These are phyloP conservation scores for Salix suchowensis DNA, from an alignment of 345 rosid genomes.

Conservation along the genomic window DNA sequence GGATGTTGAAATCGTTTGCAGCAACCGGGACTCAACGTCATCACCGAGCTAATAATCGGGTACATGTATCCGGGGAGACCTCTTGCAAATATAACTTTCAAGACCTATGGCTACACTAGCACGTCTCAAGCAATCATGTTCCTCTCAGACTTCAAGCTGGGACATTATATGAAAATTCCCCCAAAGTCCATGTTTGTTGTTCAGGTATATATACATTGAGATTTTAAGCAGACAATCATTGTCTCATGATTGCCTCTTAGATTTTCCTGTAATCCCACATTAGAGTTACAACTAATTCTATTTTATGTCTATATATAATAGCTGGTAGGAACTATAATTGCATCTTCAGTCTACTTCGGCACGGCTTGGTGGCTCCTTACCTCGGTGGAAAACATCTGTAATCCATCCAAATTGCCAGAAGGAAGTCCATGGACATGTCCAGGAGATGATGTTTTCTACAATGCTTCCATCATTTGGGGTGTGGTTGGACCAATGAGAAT, in stretches of 20 bases:
- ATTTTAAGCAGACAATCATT: too few species aligned
- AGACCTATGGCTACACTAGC: constrained; percentile 45
- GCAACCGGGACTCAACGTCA: constrained; percentile 44
- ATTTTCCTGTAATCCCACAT: background rate
- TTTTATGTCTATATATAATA: background rate
- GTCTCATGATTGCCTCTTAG: background rate
- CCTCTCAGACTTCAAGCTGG: constrained; percentile 50
- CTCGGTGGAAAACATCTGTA: constrained; percentile 36
- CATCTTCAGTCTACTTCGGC: constrained; percentile 42
- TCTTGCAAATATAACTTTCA: constrained; percentile 47
- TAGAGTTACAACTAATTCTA: background rate
- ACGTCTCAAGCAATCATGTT: constrained; percentile 42
- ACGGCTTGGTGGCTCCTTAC: constrained; percentile 54
- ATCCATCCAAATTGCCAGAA: constrained; percentile 24
- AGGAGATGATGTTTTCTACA: constrained; percentile 40
- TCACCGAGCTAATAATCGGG: constrained; percentile 50
- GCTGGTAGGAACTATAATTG: constrained; percentile 40
- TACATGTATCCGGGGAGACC: constrained; percentile 55
- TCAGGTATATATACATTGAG: constrained; percentile 32
- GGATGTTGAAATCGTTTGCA: constrained; percentile 14
- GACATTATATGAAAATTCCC: constrained; percentile 61
- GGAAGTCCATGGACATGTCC: constrained; percentile 65
- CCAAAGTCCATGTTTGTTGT: constrained; percentile 53
- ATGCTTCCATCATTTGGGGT: constrained; percentile 61
- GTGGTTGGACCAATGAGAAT: constrained; percentile 45